Percentiles rank a stretch among this genome's conserved stretches.
phyloP scores from a whole-genome alignment of 129 eudicot genomes.

The Helianthus annuus region DNA sequence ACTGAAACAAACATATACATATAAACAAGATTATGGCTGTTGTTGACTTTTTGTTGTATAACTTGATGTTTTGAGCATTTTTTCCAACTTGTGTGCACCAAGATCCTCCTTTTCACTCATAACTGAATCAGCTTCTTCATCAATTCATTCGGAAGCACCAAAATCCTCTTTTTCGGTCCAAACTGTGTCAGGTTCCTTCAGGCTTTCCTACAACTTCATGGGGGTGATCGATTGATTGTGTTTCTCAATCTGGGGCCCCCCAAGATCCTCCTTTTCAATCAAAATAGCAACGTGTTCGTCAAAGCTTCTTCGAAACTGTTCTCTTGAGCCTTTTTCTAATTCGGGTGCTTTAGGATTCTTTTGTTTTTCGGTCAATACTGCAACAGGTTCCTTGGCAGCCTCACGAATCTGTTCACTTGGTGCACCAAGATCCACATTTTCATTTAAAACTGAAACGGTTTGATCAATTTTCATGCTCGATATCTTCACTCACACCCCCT shows the following conservation, averaged over 20 bases:
- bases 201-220: slow-evolving; percentile 1
- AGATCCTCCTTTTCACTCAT: slow-evolving; percentile 20
- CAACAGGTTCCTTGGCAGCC: too few species aligned
- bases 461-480: too few species aligned
- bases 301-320: too few species aligned
- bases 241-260: slow-evolving; percentile 10
- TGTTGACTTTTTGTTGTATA: not conserved
- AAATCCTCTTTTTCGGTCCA: slow-evolving; percentile 16
- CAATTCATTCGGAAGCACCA: not conserved
- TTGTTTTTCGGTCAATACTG: too few species aligned
- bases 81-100: slow-evolving; percentile 11
- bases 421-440: too few species aligned
- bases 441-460: too few species aligned
- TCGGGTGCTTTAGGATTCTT: too few species aligned
- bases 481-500: too few species aligned
- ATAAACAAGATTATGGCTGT: not conserved
- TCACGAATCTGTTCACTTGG: too few species aligned
- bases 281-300: not conserved
- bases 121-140: not conserved
- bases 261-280: slow-evolving; percentile 15
- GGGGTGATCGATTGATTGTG: not conserved
- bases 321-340: too few species aligned
- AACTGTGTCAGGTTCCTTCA: not conserved
- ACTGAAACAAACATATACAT: slow-evolving; percentile 36
- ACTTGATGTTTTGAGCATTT: slow-evolving; percentile 25